Base-by-base conservation (phyloP, 768 basidiomycete species). In the Boletus barrowsii region DNA sequence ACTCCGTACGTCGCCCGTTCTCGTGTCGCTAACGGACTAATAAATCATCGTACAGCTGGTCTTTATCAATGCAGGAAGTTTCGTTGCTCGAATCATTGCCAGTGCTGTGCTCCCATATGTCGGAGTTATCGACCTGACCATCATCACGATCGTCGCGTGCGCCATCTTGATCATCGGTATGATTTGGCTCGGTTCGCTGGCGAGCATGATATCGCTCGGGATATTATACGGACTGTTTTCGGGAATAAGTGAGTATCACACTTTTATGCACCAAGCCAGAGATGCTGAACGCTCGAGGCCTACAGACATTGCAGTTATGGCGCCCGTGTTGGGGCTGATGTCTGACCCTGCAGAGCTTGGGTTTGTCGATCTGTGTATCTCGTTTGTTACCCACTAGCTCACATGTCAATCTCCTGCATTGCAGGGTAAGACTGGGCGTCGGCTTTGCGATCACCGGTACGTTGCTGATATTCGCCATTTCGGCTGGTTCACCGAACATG, bases 321-420 rank as follows among this genome's bases (percentile, higher is more conserved):
- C 76, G 0, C 79, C 81, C 2, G 68, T 79, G 70, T 56, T 83
- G 13, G 73, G 72, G 5, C 61, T 81, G n/a, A 75, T 81, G 4
- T 67, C 72, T 10, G 72, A 74, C 26, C 74, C 78, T 48, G 66
- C 72, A 3, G 84, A 86, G 60, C 76, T 84, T 30, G 84, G 84
- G 44, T 76, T 33, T n/a, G 72, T 56, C 18, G 0, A 59, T 29
- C 40, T 10, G 6, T 30, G 10, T 20, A 1, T 15, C n/a, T 33
- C 17, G 8, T n/a, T 18, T 35, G 11, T 47, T 9, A 2, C 20
- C 8, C 5, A 14, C 7, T 20, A n/a, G 35, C 32, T 47, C 2
- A 33, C 4, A 6, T 17, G n/a, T 14, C 6, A 10, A 22, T 14
- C 8, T 36, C 20, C n/a, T 11, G 10, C 5, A 8, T n/a, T 48